Base-by-base conservation (phyloP, 108 stramenopile genomes). In the Stephanodiscus minutulus region DNA sequence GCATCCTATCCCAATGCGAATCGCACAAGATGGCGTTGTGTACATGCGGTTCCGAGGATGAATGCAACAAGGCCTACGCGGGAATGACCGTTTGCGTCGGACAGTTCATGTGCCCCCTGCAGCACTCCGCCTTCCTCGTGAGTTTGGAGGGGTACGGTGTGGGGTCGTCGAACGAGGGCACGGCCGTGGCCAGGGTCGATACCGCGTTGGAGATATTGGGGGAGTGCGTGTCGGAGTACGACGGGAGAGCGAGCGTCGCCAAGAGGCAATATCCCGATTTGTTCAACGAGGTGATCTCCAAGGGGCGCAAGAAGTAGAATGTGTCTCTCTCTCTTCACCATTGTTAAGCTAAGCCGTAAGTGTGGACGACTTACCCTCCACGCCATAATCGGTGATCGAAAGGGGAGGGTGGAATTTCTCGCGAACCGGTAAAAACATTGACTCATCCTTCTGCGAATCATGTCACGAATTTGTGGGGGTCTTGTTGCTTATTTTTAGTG, bases 1-100 rank as follows among this genome's bases (percentile, higher is more conserved):
- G 72, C 17, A 82, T 82, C 20, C 29, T 92, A 4, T 65, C 66
- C 35, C 68, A 83, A 17, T 96, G 95, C 64, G 64, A 82, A 31
- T 59, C 70, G 15, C 72, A 64, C 8, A 87, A 89, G 54, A 57
- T 47, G 5, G 43, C 58, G 13, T 67, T 97, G 9, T 64, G 82
- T 22, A 58, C 56, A 10, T 95, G 95, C 62, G 29, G 48, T 11
- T 63, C 80, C 7, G 95, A 96, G 17, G 85, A 82, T 46, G 90
- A 92, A 49, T 90, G 90, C 62, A 35, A 79, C 17, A 84, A 77
- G 52, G 93, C 94, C 9, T 85, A 82, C 47, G 75, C 95, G 78
- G 97, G 88, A 35, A 83, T 97, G 71, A 96, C 91, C 22, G 86
- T 89, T 53, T 95, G 97, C 71, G 84, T 92, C 70, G 95, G 84